Evolutionary conservation across 495 filamentous ascomycete genomes (phyloP), one percentile per base, ranked within the genome.

Genomic region (Chaetomium cochliodes): DNA sequence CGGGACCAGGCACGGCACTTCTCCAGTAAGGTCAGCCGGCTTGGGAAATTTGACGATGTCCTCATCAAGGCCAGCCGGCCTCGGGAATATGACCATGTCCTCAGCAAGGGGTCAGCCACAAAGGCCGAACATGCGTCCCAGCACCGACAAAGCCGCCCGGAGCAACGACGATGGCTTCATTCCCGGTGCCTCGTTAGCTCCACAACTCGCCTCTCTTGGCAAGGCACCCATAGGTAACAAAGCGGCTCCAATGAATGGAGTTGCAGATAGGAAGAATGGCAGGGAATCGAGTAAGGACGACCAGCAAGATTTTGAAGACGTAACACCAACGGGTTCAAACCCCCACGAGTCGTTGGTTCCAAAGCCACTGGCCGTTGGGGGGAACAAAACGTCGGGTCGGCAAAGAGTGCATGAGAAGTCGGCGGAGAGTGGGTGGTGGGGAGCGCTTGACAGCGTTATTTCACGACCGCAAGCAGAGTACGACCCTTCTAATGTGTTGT

Each of bases 391-490:
- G 26, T 46, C 30, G 11, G 25, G 16, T 13, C 39, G 33, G 26
- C 54, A 49, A n/a, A 50, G n/a, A 39, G 50, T 22, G 23, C 39
- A 30, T 23, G 55, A 28, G 9, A 20, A 44, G 22, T 13, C 37
- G 37, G n/a, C 57, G 25, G 63, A 60, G 13, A 65, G 58, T 9
- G 77, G 77, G 2, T 78, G 77, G 76, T 78, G 77, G 77, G 76
- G 56, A 37, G 30, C 63, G 33, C 39, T 60, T 58, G 63, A 50
- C n/a, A 56, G 58, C 46, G 37, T 60, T 0, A 65, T 65, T 33
- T 23, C 22, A 26, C 33, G 39, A 23, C 57, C 58, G n/a, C 42
- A 49, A 33, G 51, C 25, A n/a, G 63, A 49, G 42, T 65, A 58
- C 25, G 63, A 60, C 33, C 63, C 58, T 1, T 30, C 28, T 16